Base-by-base conservation (phyloP, 306 rosid genomes). In the Hippophae tibetana region DNA sequence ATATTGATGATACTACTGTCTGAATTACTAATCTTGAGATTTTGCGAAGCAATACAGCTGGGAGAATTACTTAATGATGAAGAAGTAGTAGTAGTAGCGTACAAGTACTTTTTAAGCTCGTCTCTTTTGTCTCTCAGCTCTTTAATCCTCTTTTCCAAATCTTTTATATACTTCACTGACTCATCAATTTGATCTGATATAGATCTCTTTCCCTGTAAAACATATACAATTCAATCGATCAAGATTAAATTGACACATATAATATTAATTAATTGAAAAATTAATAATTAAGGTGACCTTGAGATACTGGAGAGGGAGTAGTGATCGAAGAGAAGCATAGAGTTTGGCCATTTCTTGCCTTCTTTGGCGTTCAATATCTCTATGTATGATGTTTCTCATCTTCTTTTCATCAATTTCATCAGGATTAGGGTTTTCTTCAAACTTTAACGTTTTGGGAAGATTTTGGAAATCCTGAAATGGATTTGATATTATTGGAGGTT, bases 201-300 rank as follows among this genome's bases (percentile, higher is more conserved):
- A 46, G 94, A 86, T 58, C 94, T 86, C 76, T 86, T 86, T 67
- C 87, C 89, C 94, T 86, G 76, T 56, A 63, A 73, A n/a, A 25
- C 38, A 48, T 48, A 13, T 1, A 47, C 3, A 8, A 45, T 8
- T 45, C 10, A 0, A 48, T 18, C 13, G 18, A 48, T 10, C 12
- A 13, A 0, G 8, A 13, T 11, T 1, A 48, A 48, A 48, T 9
- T 11, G 18, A 48, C 6, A 49, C 14, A 13, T 48, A 3, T 48
- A 12, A 48, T 5, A 10, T 1, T 14, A 13, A 12, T 14, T 48
- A 48, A 48, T 13, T 49, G 1, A 49, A 23, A 13, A 49, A 13
- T 12, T 5, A 14, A 49, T 4, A 5, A 6, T 12, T 14, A 12
- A 5, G 7, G 56, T 72, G 13, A 64, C 75, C 79, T 69, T 69